Evolutionary conservation across 2,329 filamentous ascomycete genomes (phyloP), one percentile per base, ranked within the genome.

Genomic region (Colletotrichum sp.): DNA sequence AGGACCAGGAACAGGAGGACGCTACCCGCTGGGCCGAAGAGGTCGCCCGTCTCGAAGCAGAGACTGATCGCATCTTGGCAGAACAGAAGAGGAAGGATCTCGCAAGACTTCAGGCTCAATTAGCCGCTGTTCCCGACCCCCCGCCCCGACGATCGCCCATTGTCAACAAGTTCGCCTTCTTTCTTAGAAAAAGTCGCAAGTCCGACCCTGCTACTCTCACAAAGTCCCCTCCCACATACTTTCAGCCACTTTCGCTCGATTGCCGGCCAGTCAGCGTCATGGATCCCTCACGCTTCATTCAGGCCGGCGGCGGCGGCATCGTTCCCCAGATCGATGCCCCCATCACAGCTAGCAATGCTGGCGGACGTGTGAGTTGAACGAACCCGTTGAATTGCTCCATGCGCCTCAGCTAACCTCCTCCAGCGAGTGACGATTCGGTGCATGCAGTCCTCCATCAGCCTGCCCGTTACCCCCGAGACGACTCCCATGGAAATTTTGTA

Each of bases 281-380:
- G 72, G 64, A 72, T 36, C 72, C 72, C n/a, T 61, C 69, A 33
- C 69, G 74, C 66, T 83, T 83, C 63, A 87, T 88, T 70, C 83
- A 86, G 73, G 80, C 81, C n/a, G 86, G 86, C 31, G 86, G 85
- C 15, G 85, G 81, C 76, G 86, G 86, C 71, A 84, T 87, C 70
- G 84, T 87, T 8, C 85, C 86, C 51, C 86, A 87, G 66, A 92
- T 88, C 57, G 95, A 97, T 85, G 94, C 94, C 27, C 95, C 95
- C 2, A 87, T 93, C 12, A 95, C 95, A 68, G 94, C 94, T 16
- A 93, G 93, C 72, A 97, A 97, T 84, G 90, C 93, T 75, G 93
- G 92, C 59, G 94, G 96, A 80, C 88, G 95, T 78, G 92, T 94
- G 83, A 87, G 91, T 69, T 24, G 18, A 13, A 18, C 66, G 18